Percentiles rank a stretch among this genome's conserved stretches.
Evolutionary conservation across 202 grass and related monocot genomes (phyloP).

Genomic region (Carex arenaria): DNA sequence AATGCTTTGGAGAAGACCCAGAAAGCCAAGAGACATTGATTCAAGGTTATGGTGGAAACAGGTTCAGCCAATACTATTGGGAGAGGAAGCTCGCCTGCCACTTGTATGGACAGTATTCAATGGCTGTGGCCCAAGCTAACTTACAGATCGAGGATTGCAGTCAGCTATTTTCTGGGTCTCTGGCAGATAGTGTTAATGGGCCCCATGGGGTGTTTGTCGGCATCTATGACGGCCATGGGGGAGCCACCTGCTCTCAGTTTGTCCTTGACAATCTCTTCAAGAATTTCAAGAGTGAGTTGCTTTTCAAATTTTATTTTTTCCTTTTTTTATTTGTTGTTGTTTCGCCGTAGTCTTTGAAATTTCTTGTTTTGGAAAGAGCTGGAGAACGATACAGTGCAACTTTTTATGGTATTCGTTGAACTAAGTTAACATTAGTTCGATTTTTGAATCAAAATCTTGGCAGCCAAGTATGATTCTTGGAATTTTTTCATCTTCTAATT

Average conservation of each 20-base stretch:
- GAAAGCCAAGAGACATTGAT: not conserved
- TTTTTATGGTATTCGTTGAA: too few relatives aligned
- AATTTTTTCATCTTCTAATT: not conserved
- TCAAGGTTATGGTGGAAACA: not conserved
- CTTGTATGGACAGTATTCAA: constrained; percentile 50
- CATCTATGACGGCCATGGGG: constrained; percentile 66
- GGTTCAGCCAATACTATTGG: constrained; percentile 26
- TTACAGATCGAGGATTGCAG: constrained; percentile 47
- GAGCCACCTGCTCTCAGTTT: constrained; percentile 39
- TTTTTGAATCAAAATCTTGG: too few relatives aligned
- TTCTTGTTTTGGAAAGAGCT: not conserved
- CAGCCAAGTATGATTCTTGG: not conserved
- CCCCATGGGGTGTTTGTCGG: constrained; percentile 34
- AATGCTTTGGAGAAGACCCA: too few relatives aligned
- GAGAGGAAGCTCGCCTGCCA: constrained; percentile 43
- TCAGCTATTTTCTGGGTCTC: not conserved
- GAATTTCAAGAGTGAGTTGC: constrained; percentile 34
- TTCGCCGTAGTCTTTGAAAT: not conserved
- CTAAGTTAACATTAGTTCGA: too few relatives aligned
- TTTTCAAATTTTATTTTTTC: not conserved
- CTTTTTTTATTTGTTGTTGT: not conserved
- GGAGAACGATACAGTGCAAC: not conserved
- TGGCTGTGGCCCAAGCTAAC: constrained; percentile 59
- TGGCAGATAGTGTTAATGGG: not conserved
- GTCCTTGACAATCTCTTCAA: constrained; percentile 23